Evolutionary conservation across 2,329 filamentous ascomycete genomes (phyloP).

Genomic region (Venturia effusa): DNA sequence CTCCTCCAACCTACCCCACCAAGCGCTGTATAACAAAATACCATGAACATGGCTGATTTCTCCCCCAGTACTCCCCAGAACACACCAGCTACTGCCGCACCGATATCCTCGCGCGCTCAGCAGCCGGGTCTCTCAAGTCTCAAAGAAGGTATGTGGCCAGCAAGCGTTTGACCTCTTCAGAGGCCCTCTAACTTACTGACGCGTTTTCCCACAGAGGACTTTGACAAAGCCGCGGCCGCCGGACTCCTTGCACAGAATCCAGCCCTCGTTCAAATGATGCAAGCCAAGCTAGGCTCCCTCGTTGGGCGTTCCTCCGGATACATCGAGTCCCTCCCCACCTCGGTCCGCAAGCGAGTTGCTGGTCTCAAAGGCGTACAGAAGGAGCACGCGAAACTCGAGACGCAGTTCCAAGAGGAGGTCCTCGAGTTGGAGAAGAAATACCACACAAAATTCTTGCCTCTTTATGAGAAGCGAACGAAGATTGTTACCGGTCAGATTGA

Average conservation of each 20-base stretch:
- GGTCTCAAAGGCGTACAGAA: conserved; percentile 98
- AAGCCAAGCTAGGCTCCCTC: conserved; percentile 86
- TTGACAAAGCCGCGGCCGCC: conserved; percentile 77
- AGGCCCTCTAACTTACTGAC: background rate
- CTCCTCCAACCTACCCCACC: background rate
- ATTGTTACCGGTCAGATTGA: conserved; percentile 84
- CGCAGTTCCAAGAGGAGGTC: conserved; percentile 97
- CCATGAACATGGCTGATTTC: background rate
- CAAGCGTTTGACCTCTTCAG: conserved; percentile 10
- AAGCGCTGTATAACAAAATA: background rate
- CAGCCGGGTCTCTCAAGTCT: conserved; percentile 91
- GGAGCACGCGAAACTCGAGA: conserved; percentile 96
- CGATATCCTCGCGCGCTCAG: conserved; percentile 94
- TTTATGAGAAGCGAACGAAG: conserved; percentile 87
- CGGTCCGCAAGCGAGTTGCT: conserved; percentile 84
- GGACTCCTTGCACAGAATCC: conserved; percentile 84
- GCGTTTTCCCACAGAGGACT: conserved; percentile 55
- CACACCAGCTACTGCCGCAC: conserved; percentile 88
- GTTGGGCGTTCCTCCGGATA: conserved; percentile 95
- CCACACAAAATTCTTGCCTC: conserved; percentile 94
- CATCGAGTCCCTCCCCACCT: conserved; percentile 84
- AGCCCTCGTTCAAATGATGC: conserved; percentile 90
- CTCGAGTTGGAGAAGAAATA: conserved; percentile 99
- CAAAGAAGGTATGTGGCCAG: conserved; percentile 69
- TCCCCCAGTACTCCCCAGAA: conserved; percentile 69